Base-by-base conservation (phyloP, 352 stramenopile genomes). In the Phytopythium ostracodes region DNA sequence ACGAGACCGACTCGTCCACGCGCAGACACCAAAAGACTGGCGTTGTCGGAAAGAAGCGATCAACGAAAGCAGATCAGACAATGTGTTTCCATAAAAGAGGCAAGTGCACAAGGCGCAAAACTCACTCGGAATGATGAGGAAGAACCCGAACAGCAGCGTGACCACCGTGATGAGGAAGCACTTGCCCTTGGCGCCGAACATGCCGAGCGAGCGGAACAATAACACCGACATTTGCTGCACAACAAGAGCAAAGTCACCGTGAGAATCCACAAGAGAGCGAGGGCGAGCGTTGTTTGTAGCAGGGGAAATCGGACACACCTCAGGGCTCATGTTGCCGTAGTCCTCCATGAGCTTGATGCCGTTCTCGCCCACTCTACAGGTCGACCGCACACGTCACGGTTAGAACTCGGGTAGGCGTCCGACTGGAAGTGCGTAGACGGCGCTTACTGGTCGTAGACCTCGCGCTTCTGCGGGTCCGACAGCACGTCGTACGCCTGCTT, bases 401-500 rank as follows among this genome's bases (percentile, higher is more conserved):
- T 43, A 29, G 22, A 24, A 27, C 27, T 43, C 25, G 2, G 22
- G 8, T 24, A 12, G 4, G 18, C 9, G 10, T 17, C 25, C 50
- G 40, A 51, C 18, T 44, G 18, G 7, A 11, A 5, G 15, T 24
- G 20, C n/a, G 31, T 1, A 50, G 22, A 24, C n/a, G 11, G 1
- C 27, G 64, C 77, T 46, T 70, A 89, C 76, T 87, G 79, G 67
- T 92, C 85, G 63, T 93, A 94, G 56, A 94, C 66, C 47, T 92
- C 79, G 11, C 84, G 79, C 69, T 93, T 92, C 60, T 93, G 77
- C 27, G 87, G 80, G 73, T 98, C 92, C 7, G 73, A 86, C 31
- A 98, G 77, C 35, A 97, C 81, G 67, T 98, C 93, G 70, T 98
- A 98, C 22, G 96, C 96, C 61, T 93, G 60, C 63, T 97, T 96